phyloP scores from a whole-genome alignment of 768 basidiomycete genomes.

The Trametes punicea region DNA sequence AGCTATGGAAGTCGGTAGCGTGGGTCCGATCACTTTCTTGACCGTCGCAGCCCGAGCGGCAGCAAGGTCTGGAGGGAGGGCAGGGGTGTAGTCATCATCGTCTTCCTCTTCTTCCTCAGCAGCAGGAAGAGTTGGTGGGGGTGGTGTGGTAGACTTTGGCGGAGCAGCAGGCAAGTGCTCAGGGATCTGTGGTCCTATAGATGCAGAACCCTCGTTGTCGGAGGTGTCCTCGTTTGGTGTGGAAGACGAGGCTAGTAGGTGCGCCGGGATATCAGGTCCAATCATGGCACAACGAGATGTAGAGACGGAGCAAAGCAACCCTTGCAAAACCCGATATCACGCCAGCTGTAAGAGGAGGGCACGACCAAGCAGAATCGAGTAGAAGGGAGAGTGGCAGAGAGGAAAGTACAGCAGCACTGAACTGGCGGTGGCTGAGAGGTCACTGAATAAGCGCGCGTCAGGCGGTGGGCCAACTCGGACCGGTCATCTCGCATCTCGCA shows the following conservation, averaged over 20 bases:
- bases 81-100: slow-evolving; percentile 70
- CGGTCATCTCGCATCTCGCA: too few relatives aligned
- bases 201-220: slow-evolving; percentile 15
- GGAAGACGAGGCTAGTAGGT: slow-evolving; percentile 6
- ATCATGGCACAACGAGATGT: slow-evolving; percentile 21
- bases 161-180: not conserved
- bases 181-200: slow-evolving; percentile 27
- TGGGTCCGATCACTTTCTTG: slow-evolving; percentile 49
- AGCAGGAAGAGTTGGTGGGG: not conserved
- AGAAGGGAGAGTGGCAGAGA: too few relatives aligned
- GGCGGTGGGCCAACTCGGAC: not conserved
- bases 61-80: slow-evolving; percentile 68
- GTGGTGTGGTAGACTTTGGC: slow-evolving; percentile 15
- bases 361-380: too few relatives aligned
- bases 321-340: too few relatives aligned
- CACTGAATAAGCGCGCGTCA: not conserved
- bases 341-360: too few relatives aligned
- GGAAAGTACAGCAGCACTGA: too few relatives aligned
- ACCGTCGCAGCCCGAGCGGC: slow-evolving; percentile 36
- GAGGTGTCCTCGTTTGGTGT: not conserved
- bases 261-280: slow-evolving; percentile 28
- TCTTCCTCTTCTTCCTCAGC: slow-evolving; percentile 47
- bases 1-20: slow-evolving; percentile 41
- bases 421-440: not conserved
- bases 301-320: too few relatives aligned